Evolutionary conservation across 805 yeast species (phyloP).

Genomic region (Candida qinlingensis): DNA sequence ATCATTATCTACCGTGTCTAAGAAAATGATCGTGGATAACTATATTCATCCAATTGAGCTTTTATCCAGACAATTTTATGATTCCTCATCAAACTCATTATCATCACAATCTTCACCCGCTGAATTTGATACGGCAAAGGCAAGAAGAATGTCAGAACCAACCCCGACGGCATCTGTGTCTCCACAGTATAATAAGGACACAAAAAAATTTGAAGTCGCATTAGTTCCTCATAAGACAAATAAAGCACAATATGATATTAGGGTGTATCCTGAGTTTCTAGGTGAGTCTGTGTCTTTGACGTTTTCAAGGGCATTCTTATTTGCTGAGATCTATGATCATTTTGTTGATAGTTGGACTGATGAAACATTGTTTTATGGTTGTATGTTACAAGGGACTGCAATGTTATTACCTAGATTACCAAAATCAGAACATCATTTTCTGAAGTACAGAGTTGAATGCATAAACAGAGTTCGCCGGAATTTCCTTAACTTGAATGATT

Average conservation of each 20-base stretch:
- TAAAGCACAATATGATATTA: slow-evolving; percentile 10
- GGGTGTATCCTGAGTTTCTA: slow-evolving; percentile 11
- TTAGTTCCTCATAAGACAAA: slow-evolving; percentile 10
- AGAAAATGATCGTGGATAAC: not conserved
- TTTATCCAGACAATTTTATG: not conserved
- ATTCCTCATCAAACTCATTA: not conserved
- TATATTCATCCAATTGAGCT: slow-evolving; percentile 9
- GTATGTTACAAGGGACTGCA: slow-evolving; percentile 14
- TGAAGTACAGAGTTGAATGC: slow-evolving; percentile 13
- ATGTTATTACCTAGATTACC: slow-evolving; percentile 5
- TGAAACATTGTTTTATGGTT: slow-evolving; percentile 9
- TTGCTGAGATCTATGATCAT: slow-evolving; percentile 6
- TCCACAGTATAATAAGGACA: not conserved
- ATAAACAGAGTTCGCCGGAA: slow-evolving; percentile 9
- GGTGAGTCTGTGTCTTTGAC: slow-evolving; percentile 15
- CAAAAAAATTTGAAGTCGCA: slow-evolving; percentile 2
- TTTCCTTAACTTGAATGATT: slow-evolving; percentile 12
- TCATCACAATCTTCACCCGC: not conserved
- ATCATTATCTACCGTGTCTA: not conserved
- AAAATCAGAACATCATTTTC: slow-evolving; percentile 6
- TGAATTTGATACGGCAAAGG: too few relatives aligned
- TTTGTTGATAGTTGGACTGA: not conserved
- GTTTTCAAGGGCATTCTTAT: slow-evolving; percentile 12
- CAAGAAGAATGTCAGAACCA: too few relatives aligned
- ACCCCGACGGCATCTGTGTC: not conserved